Percentiles rank a stretch among this genome's conserved stretches.
Evolutionary conservation across 2,329 filamentous ascomycete species (phyloP).

Genomic region (Claviceps sp.): DNA sequence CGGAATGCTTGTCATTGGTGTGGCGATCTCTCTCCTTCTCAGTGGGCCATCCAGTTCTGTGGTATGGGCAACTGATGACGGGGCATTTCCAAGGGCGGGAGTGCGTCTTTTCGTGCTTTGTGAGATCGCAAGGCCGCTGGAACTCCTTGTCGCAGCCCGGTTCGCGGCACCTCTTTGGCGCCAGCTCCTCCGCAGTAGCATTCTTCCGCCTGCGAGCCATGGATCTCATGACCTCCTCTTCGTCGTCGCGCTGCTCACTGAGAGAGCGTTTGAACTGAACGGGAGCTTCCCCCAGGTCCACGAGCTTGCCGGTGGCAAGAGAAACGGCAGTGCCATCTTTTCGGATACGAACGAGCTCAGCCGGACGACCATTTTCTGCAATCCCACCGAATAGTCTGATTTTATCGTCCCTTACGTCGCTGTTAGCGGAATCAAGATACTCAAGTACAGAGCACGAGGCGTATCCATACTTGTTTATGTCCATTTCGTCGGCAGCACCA

Average conservation of each 20-base stretch:
- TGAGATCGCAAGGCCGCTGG: conserved; percentile 91
- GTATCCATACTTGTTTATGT: conserved; percentile 41
- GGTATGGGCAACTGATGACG: conserved; percentile 73
- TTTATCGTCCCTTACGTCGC: conserved; percentile 39
- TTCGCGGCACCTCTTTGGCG: conserved; percentile 64
- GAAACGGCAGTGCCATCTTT: conserved; percentile 71
- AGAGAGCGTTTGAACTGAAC: conserved; percentile 51
- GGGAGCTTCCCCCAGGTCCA: conserved; percentile 40
- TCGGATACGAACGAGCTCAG: conserved; percentile 71
- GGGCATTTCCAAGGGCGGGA: conserved; percentile 92
- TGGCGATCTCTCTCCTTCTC: conserved; percentile 97
- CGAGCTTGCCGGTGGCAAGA: conserved; percentile 53
- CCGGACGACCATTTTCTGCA: conserved; percentile 66
- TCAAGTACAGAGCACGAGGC: conserved; percentile 15
- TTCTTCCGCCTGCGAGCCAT: conserved; percentile 97
- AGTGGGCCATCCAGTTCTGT: conserved; percentile 82
- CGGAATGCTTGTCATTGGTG: conserved; percentile 88
- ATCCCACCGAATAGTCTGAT: conserved; percentile 73
- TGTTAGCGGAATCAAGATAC: conserved; percentile 15
- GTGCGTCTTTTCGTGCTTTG: conserved; percentile 97
- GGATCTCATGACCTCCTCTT: conserved; percentile 73
- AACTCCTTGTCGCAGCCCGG: conserved; percentile 78
- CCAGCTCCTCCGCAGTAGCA: conserved; percentile 69
- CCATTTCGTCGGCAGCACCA: conserved; percentile 43
- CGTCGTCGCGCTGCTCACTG: conserved; percentile 58